Conservation (phyloP, 208 protist genomes). For the Leishmania amazonensis region DNA sequence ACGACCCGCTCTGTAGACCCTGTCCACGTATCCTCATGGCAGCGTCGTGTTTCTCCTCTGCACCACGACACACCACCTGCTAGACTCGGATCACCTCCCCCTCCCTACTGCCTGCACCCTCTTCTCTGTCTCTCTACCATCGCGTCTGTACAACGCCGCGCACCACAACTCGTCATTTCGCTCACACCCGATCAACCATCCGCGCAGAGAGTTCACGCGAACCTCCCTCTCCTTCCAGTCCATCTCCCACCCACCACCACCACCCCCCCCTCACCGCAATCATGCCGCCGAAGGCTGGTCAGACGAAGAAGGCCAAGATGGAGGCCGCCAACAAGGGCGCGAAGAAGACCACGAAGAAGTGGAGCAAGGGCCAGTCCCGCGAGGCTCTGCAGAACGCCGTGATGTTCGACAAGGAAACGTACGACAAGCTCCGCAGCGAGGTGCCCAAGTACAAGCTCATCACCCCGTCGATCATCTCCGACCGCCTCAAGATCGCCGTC, state of each 20-base stretch:
- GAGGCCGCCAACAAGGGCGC: conserved; percentile 71
- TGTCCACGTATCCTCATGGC: background rate
- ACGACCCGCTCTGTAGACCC: background rate
- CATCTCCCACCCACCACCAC: background rate
- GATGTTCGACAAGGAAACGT: conserved; percentile 90
- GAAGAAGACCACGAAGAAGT: conserved; percentile 94
- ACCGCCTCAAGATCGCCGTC: conserved; percentile 89
- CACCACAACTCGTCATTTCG: background rate
- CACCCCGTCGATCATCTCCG: conserved; percentile 89
- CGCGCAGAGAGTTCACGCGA: conserved; percentile 38
- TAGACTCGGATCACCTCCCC: background rate
- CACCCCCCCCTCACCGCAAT: conserved; percentile 1
- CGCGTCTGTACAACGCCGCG: background rate
- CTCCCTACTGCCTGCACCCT: background rate
- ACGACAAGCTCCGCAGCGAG: conserved; percentile 83
- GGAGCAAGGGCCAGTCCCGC: conserved; percentile 89
- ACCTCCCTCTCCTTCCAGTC: conserved; percentile 5
- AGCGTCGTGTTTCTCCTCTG: background rate
- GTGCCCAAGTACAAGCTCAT: conserved; percentile 94
- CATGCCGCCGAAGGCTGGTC: conserved; percentile 77
- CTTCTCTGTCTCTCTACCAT: background rate
- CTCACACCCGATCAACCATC: background rate
- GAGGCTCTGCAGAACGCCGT: conserved; percentile 93
- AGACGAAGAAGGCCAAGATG: conserved; percentile 74
- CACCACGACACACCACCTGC: background rate